phyloP scores from a whole-genome alignment of 148 eudicot genomes.

The Selenicereus undatus region DNA sequence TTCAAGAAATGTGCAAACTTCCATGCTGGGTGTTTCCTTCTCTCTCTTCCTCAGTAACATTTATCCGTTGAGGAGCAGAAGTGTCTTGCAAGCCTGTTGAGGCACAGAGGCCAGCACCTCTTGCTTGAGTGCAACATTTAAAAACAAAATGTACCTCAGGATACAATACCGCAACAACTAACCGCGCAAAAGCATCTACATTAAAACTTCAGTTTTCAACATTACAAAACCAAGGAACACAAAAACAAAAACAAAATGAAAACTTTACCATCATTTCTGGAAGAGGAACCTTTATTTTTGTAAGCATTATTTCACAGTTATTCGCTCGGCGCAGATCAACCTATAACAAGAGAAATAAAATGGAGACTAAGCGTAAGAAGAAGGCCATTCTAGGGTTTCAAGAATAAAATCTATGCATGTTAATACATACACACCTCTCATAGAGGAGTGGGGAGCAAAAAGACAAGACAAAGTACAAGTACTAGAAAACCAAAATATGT shows the following conservation, averaged over 20 bases:
- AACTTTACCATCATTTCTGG: conserved; percentile 86
- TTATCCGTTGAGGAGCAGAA: neutral
- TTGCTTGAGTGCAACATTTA: neutral
- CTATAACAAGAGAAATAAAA: conserved; percentile 35
- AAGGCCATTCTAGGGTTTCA: neutral
- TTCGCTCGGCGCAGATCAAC: conserved; percentile 93
- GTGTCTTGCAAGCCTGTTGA: neutral
- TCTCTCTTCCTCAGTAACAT: neutral
- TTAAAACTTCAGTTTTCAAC: neutral
- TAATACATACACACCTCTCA: neutral
- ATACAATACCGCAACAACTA: neutral
- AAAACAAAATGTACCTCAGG: neutral
- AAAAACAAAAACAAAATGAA: conserved; percentile 9
- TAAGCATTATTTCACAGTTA: conserved; percentile 98
- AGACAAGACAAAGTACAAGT: neutral
- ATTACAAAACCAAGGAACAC: neutral
- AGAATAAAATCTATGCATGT: neutral
- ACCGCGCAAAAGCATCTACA: neutral
- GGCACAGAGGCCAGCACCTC: neutral
- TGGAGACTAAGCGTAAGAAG: neutral
- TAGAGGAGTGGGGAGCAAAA: neutral
- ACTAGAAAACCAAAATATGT: neutral
- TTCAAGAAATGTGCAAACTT: neutral
- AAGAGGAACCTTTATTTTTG: conserved; percentile 93
- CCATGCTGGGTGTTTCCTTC: neutral